Evolutionary conservation across 1,284 basidiomycete genomes (phyloP).

Genomic region (Cutaneotrichosporon dermatis): DNA sequence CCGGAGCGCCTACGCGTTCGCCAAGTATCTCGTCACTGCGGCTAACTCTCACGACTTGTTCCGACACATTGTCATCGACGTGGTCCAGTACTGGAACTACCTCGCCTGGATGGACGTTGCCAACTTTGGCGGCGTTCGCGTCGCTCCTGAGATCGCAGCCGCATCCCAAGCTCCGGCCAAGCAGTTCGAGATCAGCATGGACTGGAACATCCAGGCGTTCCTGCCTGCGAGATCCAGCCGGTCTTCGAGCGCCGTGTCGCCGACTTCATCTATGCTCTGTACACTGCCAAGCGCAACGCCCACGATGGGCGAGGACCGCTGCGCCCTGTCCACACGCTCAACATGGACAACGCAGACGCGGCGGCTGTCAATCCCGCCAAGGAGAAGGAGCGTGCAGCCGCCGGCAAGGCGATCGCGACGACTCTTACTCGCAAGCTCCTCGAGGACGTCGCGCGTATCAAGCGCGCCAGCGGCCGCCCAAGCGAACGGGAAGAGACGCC

Average conservation of each 20-base stretch:
- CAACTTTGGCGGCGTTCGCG: slow-evolving; percentile 87
- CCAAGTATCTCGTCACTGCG: slow-evolving; percentile 87
- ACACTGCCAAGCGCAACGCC: slow-evolving; percentile 64
- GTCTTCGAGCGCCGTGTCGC: slow-evolving; percentile 74
- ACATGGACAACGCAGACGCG: slow-evolving; percentile 41
- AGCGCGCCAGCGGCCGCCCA: slow-evolving; percentile 63
- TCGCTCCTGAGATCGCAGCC: slow-evolving; percentile 54
- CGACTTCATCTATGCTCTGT: slow-evolving; percentile 82
- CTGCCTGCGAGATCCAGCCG: slow-evolving; percentile 75
- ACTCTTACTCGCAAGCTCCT: slow-evolving; percentile 79
- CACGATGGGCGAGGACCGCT: slow-evolving; percentile 63
- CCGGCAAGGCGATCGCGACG: slow-evolving; percentile 70
- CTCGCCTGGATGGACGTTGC: slow-evolving; percentile 93
- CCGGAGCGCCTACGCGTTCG: slow-evolving; percentile 91
- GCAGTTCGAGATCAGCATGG: slow-evolving; percentile 65
- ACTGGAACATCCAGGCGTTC: slow-evolving; percentile 92
- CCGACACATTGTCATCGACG: slow-evolving; percentile 83
- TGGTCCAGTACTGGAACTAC: slow-evolving; percentile 90
- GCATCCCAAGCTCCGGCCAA: slow-evolving; percentile 25
- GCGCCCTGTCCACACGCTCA: slow-evolving; percentile 64
- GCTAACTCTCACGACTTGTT: slow-evolving; percentile 94
- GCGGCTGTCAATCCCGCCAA: slow-evolving; percentile 61
- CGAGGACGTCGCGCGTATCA: slow-evolving; percentile 63
- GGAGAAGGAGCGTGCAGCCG: slow-evolving; percentile 63
- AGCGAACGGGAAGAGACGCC: slow-evolving; percentile 8